Evolutionary conservation across 805 yeast genomes (phyloP), one percentile per base, ranked within the genome.

Genomic region (Kazachstania bromeliacearum): DNA sequence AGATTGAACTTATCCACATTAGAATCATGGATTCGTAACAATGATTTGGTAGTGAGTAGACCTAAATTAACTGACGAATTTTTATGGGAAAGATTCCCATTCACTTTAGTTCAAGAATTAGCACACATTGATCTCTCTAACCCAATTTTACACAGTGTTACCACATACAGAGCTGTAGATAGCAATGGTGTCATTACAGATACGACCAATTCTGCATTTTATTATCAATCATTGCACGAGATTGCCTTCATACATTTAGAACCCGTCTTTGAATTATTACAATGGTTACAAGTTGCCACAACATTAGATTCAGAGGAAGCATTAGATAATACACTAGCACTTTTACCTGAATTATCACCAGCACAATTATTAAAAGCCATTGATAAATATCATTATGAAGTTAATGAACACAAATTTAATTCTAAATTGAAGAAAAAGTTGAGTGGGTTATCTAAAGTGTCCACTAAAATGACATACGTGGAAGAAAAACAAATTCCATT

Each of bases 251-350:
- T 63, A 16, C 85, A 83, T 45, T 64, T 88, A 35, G 73, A 71
- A 40, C 87, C 95, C 0, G 66, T 82, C 0, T 72, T 80, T 35
- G 88, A 89, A 56, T 59, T 89, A 20, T 63, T 89, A 37, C 96
- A 89, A 57, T 89, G 95, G 89, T 62, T 88, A 34, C 97, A 88
- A 57, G 81, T 89, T 29, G 74, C 85, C 57, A 74, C 94, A 0
- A 74, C 81, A 10, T 62, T 88, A 31, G 70, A 70, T 13, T 77
- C 75, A 40, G 81, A 77, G 38, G 87, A 79, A 37, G 63, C 77
- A 26, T 66, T 83, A 35, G 67, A 70, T 6, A 64, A 68, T 9
- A 72, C 83, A 6, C 53, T 75, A 22, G 60, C 62, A 13, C 68
- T 73, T 38, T 68, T 79, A 44, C 74, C 71, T 14, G 55, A 62